Evolutionary conservation across 2,329 filamentous ascomycete genomes (phyloP).

Genomic region (Ophiostoma tasmaniense): DNA sequence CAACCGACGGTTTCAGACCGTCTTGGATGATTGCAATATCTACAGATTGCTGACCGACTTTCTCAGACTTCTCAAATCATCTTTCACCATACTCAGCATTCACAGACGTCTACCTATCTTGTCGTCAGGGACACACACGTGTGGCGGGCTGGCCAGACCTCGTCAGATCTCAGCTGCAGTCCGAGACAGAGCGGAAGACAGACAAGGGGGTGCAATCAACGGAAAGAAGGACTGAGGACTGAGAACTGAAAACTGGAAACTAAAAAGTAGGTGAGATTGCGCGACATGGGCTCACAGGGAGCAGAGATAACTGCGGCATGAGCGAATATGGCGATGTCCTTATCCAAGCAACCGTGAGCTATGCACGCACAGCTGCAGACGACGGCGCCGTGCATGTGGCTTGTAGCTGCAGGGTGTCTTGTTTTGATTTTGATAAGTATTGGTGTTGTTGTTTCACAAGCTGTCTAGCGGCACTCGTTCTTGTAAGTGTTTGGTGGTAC

Average conservation of each 20-base stretch:
- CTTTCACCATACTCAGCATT: no score
- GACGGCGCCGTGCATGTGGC: not conserved
- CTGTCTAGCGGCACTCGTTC: not conserved
- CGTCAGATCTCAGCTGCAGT: slow-evolving; percentile 6
- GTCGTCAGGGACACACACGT: not conserved
- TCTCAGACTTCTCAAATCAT: no score
- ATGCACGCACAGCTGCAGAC: not conserved
- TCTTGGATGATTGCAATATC: not conserved
- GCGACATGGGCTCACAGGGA: not conserved
- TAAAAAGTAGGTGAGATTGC: not conserved
- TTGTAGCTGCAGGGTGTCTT: not conserved
- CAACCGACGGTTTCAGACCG: not conserved
- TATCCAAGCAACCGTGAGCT: not conserved
- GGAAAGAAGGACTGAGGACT: no score
- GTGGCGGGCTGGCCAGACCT: not conserved
- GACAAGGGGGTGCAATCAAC: not conserved
- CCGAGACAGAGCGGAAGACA: not conserved
- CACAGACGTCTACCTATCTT: no score
- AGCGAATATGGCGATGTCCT: not conserved
- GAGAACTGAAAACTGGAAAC: not conserved
- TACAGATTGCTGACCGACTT: not conserved
- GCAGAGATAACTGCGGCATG: not conserved
- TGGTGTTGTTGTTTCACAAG: not conserved
- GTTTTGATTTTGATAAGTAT: not conserved
- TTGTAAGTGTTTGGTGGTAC: not conserved